Evolutionary conservation across 228 moss, liverwort and hornwort genomes (phyloP).

Genomic region (Sphagnum fallax): DNA sequence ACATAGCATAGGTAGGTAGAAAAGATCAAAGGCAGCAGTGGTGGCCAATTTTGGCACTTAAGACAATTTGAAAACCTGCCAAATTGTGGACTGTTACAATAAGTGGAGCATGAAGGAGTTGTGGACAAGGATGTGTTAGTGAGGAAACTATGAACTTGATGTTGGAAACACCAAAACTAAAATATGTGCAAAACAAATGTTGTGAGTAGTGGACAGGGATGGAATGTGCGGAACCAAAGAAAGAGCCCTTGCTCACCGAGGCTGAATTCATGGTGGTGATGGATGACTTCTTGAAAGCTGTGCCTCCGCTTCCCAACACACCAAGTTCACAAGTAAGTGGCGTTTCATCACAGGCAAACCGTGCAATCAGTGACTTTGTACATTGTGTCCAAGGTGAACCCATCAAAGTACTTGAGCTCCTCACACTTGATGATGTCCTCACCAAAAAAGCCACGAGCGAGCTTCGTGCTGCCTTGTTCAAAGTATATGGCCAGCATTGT

Average conservation of each 20-base stretch:
- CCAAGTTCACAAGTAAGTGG: conserved; percentile 26
- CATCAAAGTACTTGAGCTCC: conserved; percentile 12
- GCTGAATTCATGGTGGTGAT: conserved; percentile 32
- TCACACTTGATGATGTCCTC: conserved; percentile 44
- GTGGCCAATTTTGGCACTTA: too few species aligned
- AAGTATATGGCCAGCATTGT: conserved; percentile 28
- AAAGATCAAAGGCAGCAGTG: too few species aligned
- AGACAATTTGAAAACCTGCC: too few species aligned
- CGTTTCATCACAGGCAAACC: conserved; percentile 22
- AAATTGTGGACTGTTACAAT: too few species aligned
- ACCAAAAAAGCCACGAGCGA: conserved; percentile 23
- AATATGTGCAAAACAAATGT: too few species aligned
- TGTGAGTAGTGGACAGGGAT: conserved; percentile 31
- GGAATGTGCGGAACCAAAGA: conserved; percentile 18
- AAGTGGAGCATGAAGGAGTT: background rate
- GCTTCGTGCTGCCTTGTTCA: conserved; percentile 41
- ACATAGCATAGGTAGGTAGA: too few species aligned
- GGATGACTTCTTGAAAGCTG: conserved; percentile 22
- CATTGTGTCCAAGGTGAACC: conserved; percentile 11
- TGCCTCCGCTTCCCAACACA: conserved; percentile 12
- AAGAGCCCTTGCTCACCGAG: conserved; percentile 15
- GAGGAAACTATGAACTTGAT: background rate
- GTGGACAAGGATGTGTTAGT: background rate
- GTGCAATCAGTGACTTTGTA: conserved; percentile 15
- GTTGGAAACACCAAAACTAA: background rate